Conservation (phyloP, 768 basidiomycete genomes). For the Polyporus arcularius region DNA sequence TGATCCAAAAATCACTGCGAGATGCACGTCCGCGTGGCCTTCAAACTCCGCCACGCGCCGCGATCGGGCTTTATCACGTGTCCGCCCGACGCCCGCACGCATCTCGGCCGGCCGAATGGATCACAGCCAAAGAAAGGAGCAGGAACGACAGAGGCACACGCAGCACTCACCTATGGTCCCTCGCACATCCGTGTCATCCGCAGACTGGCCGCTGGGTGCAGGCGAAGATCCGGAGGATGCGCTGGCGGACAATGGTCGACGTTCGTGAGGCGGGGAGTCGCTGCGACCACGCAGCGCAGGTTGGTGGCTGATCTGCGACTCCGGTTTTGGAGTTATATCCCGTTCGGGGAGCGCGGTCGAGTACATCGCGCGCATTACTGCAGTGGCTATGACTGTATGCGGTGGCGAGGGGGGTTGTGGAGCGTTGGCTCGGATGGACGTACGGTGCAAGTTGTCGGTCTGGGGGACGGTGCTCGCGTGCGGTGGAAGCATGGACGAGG, state of each 20-base stretch:
- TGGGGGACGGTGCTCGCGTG: too few species aligned
- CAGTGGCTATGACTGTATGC: not conserved
- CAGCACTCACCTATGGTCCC: too few species aligned
- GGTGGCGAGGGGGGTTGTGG: conserved; percentile 1
- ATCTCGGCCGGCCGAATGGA: too few species aligned
- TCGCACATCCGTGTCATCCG: too few species aligned
- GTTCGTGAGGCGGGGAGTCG: not conserved
- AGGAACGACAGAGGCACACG: too few species aligned
- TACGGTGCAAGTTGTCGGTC: not conserved
- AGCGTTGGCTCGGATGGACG: not conserved
- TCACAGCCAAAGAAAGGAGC: too few species aligned
- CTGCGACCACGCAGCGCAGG: not conserved
- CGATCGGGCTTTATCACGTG: not conserved
- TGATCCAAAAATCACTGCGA: conserved; percentile 10
- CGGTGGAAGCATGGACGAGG: not conserved
- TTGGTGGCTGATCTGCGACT: conserved; percentile 7
- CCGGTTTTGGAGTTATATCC: conserved; percentile 18
- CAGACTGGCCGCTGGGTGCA: not conserved
- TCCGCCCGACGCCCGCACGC: too few species aligned
- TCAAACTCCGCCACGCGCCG: conserved; percentile 22
- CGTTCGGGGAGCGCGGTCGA: conserved; percentile 5
- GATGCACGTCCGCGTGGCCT: conserved; percentile 20
- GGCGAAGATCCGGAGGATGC: not conserved
- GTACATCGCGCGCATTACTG: conserved; percentile 20
- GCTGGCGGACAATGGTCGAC: not conserved